A percentile compares a stretch with the other conserved stretches of the same genome.
Evolutionary conservation across 331 rosid genomes (phyloP).

Genomic region (Prunus yedoensis): DNA sequence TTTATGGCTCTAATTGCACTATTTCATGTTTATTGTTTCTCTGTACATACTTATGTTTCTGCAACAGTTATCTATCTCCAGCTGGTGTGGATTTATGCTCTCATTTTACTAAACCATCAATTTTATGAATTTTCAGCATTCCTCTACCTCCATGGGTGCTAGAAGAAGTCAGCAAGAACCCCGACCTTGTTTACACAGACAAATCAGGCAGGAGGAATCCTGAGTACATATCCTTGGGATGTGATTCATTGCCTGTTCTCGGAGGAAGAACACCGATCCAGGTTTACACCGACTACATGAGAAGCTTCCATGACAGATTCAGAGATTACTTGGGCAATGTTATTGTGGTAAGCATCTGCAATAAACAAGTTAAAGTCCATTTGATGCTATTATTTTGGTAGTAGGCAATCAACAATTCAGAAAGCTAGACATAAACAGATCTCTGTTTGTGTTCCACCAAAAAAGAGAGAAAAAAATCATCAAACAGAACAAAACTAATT

Average conservation of each 20-base stretch:
- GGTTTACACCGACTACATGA: constrained; percentile 87
- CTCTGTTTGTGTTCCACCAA: not conserved
- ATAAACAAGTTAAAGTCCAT: not conserved
- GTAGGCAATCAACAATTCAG: not conserved
- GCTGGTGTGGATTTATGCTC: too few species aligned
- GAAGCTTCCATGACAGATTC: constrained; percentile 82
- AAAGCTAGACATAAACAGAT: not conserved
- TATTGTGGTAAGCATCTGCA: constrained; percentile 54
- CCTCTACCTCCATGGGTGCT: constrained; percentile 91
- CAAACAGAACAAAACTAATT: not conserved
- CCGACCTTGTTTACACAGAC: constrained; percentile 84
- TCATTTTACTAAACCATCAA: not conserved
- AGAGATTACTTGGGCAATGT: constrained; percentile 60
- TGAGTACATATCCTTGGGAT: constrained; percentile 81
- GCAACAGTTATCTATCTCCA: not conserved
- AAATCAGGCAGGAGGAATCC: constrained; percentile 83
- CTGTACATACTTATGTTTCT: not conserved
- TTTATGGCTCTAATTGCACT: not conserved
- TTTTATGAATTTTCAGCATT: constrained; percentile 48
- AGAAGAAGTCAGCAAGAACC: constrained; percentile 73
- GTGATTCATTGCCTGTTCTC: constrained; percentile 79
- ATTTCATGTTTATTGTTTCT: not conserved
- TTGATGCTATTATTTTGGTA: constrained; percentile 2
- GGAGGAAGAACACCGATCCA: constrained; percentile 86
- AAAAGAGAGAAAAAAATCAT: not conserved